phyloP scores from a whole-genome alignment of 2,329 filamentous ascomycete genomes.

The Cercospora nicotianae region DNA sequence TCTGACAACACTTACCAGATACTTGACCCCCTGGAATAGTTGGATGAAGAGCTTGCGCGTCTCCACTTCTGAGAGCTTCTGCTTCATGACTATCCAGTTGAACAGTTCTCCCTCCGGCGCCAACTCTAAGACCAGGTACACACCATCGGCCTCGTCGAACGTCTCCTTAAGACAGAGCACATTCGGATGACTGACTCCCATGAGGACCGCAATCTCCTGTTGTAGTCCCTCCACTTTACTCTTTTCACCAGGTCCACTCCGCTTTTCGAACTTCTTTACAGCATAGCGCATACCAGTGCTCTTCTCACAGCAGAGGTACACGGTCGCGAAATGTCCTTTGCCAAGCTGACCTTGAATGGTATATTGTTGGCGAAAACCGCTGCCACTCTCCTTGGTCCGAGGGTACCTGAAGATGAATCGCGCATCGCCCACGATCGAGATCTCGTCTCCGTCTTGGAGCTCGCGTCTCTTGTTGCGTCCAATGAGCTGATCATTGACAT shows the following conservation, averaged over 20 bases:
- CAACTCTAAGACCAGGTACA: conserved; percentile 88
- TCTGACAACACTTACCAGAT: conserved; percentile 65
- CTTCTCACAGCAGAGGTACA: conserved; percentile 88
- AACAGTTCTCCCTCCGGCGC: conserved; percentile 93
- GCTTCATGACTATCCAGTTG: conserved; percentile 88
- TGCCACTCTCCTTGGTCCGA: conserved; percentile 64
- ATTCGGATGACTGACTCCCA: conserved; percentile 95
- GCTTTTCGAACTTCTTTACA: conserved; percentile 92
- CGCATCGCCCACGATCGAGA: conserved; percentile 79
- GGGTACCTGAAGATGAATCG: conserved; percentile 93
- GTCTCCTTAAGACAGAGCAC: conserved; percentile 92
- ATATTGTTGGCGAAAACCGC: conserved; percentile 83
- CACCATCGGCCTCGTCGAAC: conserved; percentile 85
- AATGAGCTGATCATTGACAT: conserved; percentile 86
- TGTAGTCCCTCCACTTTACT: conserved; percentile 83
- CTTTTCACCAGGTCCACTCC: conserved; percentile 75
- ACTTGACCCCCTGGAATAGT: conserved; percentile 90
- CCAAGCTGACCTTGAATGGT: conserved; percentile 80
- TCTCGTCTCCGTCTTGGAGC: conserved; percentile 85
- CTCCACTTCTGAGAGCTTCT: conserved; percentile 82
- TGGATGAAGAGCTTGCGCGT: conserved; percentile 85
- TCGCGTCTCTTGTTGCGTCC: conserved; percentile 90
- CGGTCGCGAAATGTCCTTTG: conserved; percentile 92
- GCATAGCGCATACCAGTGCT: conserved; percentile 78
- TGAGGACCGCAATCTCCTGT: conserved; percentile 93